A percentile compares a stretch with the other conserved stretches of the same genome.
phyloP scores from a whole-genome alignment of 1,284 basidiomycete genomes.

The Mrakiaceae sp. region DNA sequence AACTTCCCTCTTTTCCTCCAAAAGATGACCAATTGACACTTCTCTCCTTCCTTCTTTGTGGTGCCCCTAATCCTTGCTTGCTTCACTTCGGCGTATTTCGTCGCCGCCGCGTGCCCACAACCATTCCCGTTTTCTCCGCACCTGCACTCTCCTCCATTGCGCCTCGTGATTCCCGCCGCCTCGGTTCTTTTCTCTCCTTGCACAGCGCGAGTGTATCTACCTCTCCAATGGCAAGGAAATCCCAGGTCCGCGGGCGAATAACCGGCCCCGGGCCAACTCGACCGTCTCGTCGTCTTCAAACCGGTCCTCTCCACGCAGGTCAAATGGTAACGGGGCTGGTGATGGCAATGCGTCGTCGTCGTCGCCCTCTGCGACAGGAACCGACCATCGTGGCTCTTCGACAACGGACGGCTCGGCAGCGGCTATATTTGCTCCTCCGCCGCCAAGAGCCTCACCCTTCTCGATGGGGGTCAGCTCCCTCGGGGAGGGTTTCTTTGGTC shows the following conservation, averaged over 20 bases:
- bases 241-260: conserved; percentile 4
- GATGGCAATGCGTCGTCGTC: neutral
- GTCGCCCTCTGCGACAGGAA: neutral
- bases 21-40: too few species aligned
- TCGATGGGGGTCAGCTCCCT: conserved; percentile 2
- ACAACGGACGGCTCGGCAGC: neutral
- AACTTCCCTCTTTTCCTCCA: too few species aligned
- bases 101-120: neutral
- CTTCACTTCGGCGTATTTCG: too few species aligned
- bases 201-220: conserved; percentile 23
- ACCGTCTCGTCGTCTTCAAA: neutral
- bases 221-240: conserved; percentile 12
- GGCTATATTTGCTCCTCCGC: neutral
- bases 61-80: too few species aligned
- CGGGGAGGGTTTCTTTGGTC: conserved; percentile 6
- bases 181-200: neutral
- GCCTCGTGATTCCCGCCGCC: neutral
- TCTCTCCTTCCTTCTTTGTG: too few species aligned
- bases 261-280: conserved; percentile 11
- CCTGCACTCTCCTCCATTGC: too few species aligned
- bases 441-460: neutral
- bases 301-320: neutral
- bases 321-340: too few species aligned
- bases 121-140: neutral
- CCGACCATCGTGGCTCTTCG: neutral